These are phyloP conservation scores for Xylaria sp. DNA, from an alignment of 2,329 filamentous ascomycete genomes.

Conservation along the genomic window DNA sequence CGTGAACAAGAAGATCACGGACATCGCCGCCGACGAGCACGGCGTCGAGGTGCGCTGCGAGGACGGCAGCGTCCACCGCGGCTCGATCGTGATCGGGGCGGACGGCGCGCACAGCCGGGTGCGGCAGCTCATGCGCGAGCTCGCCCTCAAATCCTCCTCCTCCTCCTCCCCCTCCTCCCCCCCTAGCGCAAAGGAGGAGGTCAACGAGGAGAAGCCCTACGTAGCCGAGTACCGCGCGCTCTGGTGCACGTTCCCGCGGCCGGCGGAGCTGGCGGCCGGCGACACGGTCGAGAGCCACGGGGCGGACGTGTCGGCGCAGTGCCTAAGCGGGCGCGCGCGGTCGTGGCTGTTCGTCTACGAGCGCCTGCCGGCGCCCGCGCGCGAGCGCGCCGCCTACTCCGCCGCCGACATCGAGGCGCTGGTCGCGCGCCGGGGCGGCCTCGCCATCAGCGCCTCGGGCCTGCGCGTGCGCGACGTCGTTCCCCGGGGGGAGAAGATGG, in stretches of 20 bases:
- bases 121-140: conserved; percentile 13
- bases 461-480: conserved; percentile 18
- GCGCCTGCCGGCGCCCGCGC: conserved; percentile 7
- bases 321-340: background rate
- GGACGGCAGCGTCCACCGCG: conserved; percentile 21
- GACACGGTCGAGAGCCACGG: background rate
- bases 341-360: conserved; percentile 24
- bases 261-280: conserved; percentile 5
- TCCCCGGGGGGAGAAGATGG: conserved; percentile 6
- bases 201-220: conserved; percentile 19
- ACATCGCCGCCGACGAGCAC: conserved; percentile 6
- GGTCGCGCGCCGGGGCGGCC: conserved; percentile 9
- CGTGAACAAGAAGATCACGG: conserved; percentile 18
- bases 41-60: conserved; percentile 17
- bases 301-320: conserved; percentile 6
- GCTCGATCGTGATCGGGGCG: conserved; percentile 23
- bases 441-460: conserved; percentile 3
- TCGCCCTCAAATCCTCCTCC: conserved; percentile 11
- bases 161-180: conserved; percentile 1
- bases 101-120: conserved; percentile 22
- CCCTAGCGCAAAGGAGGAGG: background rate
- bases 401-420: conserved; percentile 10
- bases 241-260: conserved; percentile 15
- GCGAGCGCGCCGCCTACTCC: conserved; percentile 12
- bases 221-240: conserved; percentile 9